Evolutionary conservation across 331 rosid genomes (phyloP).

Genomic region (Prunus yedoensis): DNA sequence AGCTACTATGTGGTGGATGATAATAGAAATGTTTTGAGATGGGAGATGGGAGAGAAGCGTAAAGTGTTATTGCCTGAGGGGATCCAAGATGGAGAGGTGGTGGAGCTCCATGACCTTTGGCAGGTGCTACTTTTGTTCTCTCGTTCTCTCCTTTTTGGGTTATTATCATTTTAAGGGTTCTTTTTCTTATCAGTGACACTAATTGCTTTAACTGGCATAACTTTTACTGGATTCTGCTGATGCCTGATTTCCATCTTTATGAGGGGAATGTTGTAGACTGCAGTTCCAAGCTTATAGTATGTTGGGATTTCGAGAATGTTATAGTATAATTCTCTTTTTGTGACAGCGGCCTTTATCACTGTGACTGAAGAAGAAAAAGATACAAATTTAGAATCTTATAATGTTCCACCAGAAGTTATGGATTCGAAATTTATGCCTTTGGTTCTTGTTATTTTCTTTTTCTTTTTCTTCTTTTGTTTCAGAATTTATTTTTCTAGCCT

Average conservation of each 20-base stretch:
- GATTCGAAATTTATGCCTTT: neutral
- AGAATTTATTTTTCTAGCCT: neutral
- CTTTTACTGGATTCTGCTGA: neutral
- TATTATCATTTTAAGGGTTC: slow-evolving; percentile 6
- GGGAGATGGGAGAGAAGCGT: slow-evolving; percentile 82
- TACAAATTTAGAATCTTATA: neutral
- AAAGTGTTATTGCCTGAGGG: slow-evolving; percentile 54
- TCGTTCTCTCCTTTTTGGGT: slow-evolving; percentile 17
- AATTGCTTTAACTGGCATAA: slow-evolving; percentile 7
- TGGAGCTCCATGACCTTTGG: slow-evolving; percentile 88
- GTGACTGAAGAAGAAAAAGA: neutral
- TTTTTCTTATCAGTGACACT: neutral
- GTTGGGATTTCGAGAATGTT: slow-evolving; percentile 2
- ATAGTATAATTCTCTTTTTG: neutral
- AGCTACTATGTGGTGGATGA: slow-evolving; percentile 84
- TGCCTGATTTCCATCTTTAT: neutral
- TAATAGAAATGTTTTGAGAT: slow-evolving; percentile 55
- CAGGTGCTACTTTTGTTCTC: slow-evolving; percentile 58
- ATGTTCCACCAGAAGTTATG: neutral
- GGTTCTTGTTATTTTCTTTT: neutral
- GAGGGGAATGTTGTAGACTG: neutral
- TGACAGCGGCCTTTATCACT: neutral
- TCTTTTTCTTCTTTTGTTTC: neutral
- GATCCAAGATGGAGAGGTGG: slow-evolving; percentile 59
- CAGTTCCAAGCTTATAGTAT: slow-evolving; percentile 8